phyloP scores from a whole-genome alignment of 192 early-diverging fungal species.

The Geranomyces michiganensis region DNA sequence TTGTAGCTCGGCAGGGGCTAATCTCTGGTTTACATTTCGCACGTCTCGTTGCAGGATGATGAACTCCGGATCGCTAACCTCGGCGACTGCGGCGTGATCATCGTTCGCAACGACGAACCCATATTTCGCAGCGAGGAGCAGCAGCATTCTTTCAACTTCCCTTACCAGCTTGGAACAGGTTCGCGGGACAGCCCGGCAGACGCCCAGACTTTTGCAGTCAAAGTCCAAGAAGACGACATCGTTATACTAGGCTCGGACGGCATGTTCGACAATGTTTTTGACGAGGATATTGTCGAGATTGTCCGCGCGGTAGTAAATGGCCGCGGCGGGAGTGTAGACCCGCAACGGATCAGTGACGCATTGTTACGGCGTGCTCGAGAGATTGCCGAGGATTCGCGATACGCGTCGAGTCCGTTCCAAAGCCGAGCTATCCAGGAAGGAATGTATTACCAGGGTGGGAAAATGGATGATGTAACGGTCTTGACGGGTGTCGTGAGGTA shows the following conservation, averaged over 20 bases:
- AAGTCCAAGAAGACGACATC: slow-evolving; percentile 89
- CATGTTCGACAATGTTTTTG: slow-evolving; percentile 97
- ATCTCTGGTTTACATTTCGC: no score
- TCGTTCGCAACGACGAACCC: slow-evolving; percentile 84
- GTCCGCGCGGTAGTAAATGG: slow-evolving; percentile 40
- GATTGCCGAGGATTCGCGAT: slow-evolving; percentile 79
- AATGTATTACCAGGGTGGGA: slow-evolving; percentile 91
- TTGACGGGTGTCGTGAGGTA: slow-evolving; percentile 78
- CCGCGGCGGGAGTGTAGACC: slow-evolving; percentile 49
- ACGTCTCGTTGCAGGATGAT: slow-evolving; percentile 74
- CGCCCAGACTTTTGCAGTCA: slow-evolving; percentile 80
- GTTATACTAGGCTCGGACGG: slow-evolving; percentile 93
- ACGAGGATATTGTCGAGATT: slow-evolving; percentile 94
- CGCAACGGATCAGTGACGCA: slow-evolving; percentile 76
- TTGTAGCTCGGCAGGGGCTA: no score
- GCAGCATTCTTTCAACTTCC: slow-evolving; percentile 99
- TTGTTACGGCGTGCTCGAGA: slow-evolving; percentile 75
- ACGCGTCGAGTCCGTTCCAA: slow-evolving; percentile 85
- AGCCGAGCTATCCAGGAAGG: slow-evolving; percentile 92
- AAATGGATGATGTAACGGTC: slow-evolving; percentile 93
- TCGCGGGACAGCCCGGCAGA: slow-evolving; percentile 78
- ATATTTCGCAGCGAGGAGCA: slow-evolving; percentile 96
- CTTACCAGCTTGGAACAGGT: slow-evolving; percentile 92
- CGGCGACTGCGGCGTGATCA: slow-evolving; percentile 90
- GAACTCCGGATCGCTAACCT: slow-evolving; percentile 93